phyloP scores from a whole-genome alignment of 169 alveolate species.

The Eimeria necatrix region DNA sequence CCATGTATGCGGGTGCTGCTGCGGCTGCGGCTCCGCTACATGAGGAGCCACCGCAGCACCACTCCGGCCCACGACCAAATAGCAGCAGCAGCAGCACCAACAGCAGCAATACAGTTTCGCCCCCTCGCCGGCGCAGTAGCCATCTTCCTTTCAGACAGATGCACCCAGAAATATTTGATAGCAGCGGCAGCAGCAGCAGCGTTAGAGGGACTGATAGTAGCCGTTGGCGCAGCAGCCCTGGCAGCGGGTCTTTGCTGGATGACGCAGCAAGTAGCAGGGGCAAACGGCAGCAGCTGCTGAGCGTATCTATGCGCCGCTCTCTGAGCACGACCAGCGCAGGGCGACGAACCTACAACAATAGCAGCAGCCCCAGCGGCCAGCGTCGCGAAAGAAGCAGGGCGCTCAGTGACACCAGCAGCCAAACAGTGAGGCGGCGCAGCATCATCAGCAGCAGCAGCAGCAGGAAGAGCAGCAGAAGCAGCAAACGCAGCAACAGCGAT shows the following conservation, averaged over 20 bases:
- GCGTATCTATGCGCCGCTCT: neutral
- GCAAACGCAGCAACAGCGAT: conserved; percentile 18
- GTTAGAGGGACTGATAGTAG: conserved; percentile 15
- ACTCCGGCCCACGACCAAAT: neutral
- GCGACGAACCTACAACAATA: neutral
- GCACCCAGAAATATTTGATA: conserved; percentile 65
- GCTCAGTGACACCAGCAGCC: conserved; percentile 10
- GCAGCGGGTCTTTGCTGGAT: neutral
- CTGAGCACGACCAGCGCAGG: neutral
- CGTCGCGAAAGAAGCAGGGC: neutral
- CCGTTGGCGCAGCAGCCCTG: conserved; percentile 51
- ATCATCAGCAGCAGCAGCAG: neutral
- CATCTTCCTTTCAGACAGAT: conserved; percentile 56
- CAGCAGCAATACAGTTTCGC: conserved; percentile 32
- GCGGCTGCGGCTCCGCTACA: neutral
- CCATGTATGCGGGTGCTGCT: conserved; percentile 15
- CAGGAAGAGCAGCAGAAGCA: conserved; percentile 13
- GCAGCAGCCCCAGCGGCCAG: conserved; percentile 17
- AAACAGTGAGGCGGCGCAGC: neutral
- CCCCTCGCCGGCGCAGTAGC: conserved; percentile 52
- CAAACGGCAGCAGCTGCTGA: conserved; percentile 53
- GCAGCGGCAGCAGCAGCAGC: conserved; percentile 73
- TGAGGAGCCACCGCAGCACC: neutral
- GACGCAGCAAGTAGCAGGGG: neutral
- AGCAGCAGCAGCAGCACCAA: conserved; percentile 21